Percentiles rank a stretch among this genome's conserved stretches.
Conservation (phyloP, 768 basidiomycete species). For the Stropharia rugosoannulata region DNA sequence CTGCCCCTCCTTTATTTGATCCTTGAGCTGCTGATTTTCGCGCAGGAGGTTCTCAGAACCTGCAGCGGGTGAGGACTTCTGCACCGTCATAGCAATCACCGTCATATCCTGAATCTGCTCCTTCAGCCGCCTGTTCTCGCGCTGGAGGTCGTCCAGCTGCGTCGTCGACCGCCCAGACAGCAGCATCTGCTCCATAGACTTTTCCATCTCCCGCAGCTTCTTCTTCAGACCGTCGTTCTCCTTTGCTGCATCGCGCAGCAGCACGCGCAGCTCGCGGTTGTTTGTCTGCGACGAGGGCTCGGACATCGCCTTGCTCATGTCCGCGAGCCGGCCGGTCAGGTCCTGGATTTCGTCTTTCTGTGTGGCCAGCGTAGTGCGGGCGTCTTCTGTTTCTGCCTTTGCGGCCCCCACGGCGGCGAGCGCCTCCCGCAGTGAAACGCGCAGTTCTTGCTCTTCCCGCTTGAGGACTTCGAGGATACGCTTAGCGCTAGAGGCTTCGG, state of each 20-base stretch:
- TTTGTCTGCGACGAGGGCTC: slow-evolving; percentile 23
- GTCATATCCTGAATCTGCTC: slow-evolving; percentile 31
- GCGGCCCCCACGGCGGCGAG: slow-evolving; percentile 20
- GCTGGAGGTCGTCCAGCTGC: slow-evolving; percentile 28
- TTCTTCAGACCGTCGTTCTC: slow-evolving; percentile 39
- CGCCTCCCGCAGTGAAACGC: slow-evolving; percentile 22
- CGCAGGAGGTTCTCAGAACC: slow-evolving; percentile 20
- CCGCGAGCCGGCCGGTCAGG: slow-evolving; percentile 26
- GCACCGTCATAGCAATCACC: slow-evolving; percentile 27
- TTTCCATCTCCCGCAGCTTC: slow-evolving; percentile 33
- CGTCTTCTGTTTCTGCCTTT: slow-evolving; percentile 21
- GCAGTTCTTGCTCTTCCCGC: slow-evolving; percentile 25
- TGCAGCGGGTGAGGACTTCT: slow-evolving; percentile 14
- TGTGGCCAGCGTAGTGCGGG: slow-evolving; percentile 18
- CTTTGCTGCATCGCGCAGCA: slow-evolving; percentile 36
- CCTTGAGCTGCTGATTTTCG: slow-evolving; percentile 36
- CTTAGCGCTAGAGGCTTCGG: slow-evolving; percentile 29
- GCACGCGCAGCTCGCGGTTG: slow-evolving; percentile 32
- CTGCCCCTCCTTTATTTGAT: slow-evolving; percentile 26
- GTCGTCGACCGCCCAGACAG: slow-evolving; percentile 30
- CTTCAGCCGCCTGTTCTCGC: slow-evolving; percentile 31
- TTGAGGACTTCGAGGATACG: slow-evolving; percentile 27
- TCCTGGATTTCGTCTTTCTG: slow-evolving; percentile 29
- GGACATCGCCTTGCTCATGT: slow-evolving; percentile 31
- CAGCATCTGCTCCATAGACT: slow-evolving; percentile 33